Conservation (phyloP, 192 early-diverging fungal species). For the Coemansia guatemalensis region DNA sequence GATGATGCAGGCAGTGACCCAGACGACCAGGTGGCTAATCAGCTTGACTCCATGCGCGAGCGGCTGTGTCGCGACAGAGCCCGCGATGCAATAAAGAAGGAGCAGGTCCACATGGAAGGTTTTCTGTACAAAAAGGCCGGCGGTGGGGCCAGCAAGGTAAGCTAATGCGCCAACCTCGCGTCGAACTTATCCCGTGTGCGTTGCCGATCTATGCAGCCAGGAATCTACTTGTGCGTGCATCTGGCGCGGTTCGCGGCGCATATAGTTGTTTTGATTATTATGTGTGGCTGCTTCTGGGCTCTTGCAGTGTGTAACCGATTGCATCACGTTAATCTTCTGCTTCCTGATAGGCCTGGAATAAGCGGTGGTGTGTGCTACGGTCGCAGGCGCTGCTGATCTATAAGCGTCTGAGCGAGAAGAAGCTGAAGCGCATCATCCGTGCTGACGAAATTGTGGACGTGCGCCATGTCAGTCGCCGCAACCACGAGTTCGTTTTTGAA, state of each 20-base stretch:
- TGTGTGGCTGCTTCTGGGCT: conserved; percentile 4
- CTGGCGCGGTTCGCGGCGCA: not conserved
- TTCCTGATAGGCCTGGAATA: conserved; percentile 43
- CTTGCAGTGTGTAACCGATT: conserved; percentile 1
- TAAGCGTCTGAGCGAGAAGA: conserved; percentile 41
- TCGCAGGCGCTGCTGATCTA: conserved; percentile 50
- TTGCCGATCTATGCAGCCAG: not conserved
- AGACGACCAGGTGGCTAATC: conserved; percentile 30
- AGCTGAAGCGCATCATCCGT: conserved; percentile 51
- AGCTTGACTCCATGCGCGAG: conserved; percentile 29
- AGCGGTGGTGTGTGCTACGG: conserved; percentile 52
- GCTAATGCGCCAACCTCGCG: not conserved
- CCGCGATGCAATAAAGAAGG: conserved; percentile 42
- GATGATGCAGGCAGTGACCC: conserved; percentile 46
- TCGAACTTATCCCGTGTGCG: not conserved
- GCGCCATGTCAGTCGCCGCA: conserved; percentile 30
- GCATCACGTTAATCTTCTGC: not conserved
- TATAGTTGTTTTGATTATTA: conserved; percentile 7
- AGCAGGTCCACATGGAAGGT: conserved; percentile 50
- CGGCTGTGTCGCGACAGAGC: conserved; percentile 38
- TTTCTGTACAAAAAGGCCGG: conserved; percentile 49
- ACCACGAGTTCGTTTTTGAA: conserved; percentile 46
- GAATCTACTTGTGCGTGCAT: not conserved
- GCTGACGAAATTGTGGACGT: conserved; percentile 46
- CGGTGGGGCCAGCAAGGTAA: conserved; percentile 48